Percentiles rank a stretch among this genome's conserved stretches.
Conservation (phyloP, 1,284 basidiomycete genomes). For the Tilletiopsis washingtonensis region DNA sequence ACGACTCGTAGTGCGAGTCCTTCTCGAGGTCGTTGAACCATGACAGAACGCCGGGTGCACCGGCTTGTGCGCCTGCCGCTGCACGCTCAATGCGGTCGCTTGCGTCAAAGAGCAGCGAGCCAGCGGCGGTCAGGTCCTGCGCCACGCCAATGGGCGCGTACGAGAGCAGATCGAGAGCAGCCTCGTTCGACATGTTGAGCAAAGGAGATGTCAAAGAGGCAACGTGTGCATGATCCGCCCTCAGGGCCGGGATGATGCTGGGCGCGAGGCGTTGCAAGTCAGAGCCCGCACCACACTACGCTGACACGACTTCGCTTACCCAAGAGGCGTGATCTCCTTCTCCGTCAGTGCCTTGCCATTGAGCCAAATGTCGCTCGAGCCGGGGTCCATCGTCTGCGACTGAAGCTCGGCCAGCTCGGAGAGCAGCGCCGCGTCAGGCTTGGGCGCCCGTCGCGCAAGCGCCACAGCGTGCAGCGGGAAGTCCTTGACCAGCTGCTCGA, state of each 20-base stretch:
- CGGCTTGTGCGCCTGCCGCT: slow-evolving; percentile 1
- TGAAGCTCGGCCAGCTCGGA: slow-evolving; percentile 15
- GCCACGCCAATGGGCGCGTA: slow-evolving; percentile 17
- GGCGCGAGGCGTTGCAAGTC: slow-evolving; percentile 54
- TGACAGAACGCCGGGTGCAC: slow-evolving; percentile 55
- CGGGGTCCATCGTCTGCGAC: slow-evolving; percentile 19
- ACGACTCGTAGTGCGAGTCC: slow-evolving; percentile 57
- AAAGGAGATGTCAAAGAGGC: slow-evolving; percentile 53
- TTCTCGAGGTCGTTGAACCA: slow-evolving; percentile 89
- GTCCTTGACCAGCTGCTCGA: slow-evolving; percentile 34
- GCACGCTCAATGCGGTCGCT: slow-evolving; percentile 33
- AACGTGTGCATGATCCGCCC: slow-evolving; percentile 63
- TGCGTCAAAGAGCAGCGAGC: slow-evolving; percentile 47
- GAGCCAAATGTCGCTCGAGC: slow-evolving; percentile 34
- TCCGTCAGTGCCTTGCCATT: slow-evolving; percentile 25
- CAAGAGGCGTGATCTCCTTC: slow-evolving; percentile 20
- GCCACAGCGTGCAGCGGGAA: slow-evolving; percentile 31
- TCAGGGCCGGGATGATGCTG: slow-evolving; percentile 53
- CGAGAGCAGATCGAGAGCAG: slow-evolving; percentile 63
- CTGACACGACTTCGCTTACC: slow-evolving; percentile 48
- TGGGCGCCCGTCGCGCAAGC: slow-evolving; percentile 14
- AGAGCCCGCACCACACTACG: too few relatives aligned
- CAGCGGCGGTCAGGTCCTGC: slow-evolving; percentile 47
- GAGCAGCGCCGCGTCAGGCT: slow-evolving; percentile 13
- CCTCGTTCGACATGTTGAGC: slow-evolving; percentile 57